These are phyloP conservation scores for Coix lacrymajobi DNA, from an alignment of 176 grass and related monocot genomes.

Conservation along the genomic window DNA sequence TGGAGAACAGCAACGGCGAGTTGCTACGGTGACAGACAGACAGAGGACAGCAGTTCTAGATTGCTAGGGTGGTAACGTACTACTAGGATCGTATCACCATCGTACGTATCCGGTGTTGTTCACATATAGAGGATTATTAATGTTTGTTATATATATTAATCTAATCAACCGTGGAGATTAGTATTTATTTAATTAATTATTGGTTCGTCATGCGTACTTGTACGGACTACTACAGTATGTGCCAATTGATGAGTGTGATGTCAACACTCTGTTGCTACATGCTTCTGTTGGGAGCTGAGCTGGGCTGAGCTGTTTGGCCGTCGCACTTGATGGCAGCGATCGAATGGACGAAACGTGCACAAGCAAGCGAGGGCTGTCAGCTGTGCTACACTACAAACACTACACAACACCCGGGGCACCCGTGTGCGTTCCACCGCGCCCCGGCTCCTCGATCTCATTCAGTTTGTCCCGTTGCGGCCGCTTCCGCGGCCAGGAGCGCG, in stretches of 20 bases:
- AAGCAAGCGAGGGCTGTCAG: not conserved
- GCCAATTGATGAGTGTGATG: not conserved
- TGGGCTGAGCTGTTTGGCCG: not conserved
- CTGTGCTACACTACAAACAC: not conserved
- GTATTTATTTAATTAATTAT: too few relatives aligned
- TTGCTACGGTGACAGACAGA: not conserved
- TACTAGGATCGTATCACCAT: not conserved
- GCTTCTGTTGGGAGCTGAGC: not conserved
- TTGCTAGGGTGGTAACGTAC: slow-evolving; percentile 3
- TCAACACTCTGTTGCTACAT: not conserved
- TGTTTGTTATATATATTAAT: not conserved
- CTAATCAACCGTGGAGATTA: not conserved
- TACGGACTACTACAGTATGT: not conserved
- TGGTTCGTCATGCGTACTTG: slow-evolving; percentile 1
- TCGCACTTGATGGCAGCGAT: not conserved
- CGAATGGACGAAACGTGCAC: not conserved
- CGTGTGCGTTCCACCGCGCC: not conserved
- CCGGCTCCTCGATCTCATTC: not conserved
- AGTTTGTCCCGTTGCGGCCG: not conserved
- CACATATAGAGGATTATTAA: not conserved
- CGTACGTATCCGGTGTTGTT: not conserved
- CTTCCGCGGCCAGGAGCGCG: not conserved
- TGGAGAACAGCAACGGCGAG: not conserved
- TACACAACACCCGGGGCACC: not conserved
- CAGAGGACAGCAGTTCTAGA: not conserved